Evolutionary conservation across 78 protist species (phyloP).

Genomic region (Blattamonas nauphoetae): DNA sequence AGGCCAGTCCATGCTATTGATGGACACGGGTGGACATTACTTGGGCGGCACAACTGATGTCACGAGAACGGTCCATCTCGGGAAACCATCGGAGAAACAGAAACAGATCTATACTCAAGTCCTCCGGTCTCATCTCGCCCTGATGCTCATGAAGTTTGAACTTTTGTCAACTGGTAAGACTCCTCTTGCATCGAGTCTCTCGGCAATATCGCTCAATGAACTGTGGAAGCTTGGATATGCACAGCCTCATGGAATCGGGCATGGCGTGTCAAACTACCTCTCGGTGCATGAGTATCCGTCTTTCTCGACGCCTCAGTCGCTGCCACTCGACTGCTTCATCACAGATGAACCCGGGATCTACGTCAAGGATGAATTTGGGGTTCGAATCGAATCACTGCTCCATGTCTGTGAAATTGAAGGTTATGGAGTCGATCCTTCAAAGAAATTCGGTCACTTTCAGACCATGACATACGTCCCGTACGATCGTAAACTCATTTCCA

Average conservation of each 20-base stretch:
- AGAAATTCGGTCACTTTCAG: neutral
- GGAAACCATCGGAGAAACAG: neutral
- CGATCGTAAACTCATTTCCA: neutral
- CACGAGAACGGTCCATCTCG: neutral
- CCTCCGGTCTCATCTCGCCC: neutral
- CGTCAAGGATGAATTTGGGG: neutral
- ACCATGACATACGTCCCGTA: neutral
- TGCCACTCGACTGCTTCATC: neutral
- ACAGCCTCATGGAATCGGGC: slow-evolving; percentile 9
- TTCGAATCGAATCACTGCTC: neutral
- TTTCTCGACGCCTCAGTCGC: neutral
- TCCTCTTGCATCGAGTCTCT: neutral
- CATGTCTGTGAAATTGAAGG: neutral
- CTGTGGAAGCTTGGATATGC: neutral
- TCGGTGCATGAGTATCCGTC: neutral
- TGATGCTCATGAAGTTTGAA: neutral
- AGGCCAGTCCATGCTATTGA: neutral
- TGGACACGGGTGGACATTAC: slow-evolving; percentile 15
- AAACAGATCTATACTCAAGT: slow-evolving; percentile 8
- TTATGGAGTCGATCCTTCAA: neutral
- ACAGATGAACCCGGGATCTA: slow-evolving; percentile 27
- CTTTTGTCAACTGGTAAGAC: neutral
- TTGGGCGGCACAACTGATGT: slow-evolving; percentile 18
- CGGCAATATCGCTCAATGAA: neutral
- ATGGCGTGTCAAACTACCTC: neutral